These are phyloP conservation scores for Crithidia thermophila DNA, from an alignment of 208 protist genomes.

Conservation along the genomic window DNA sequence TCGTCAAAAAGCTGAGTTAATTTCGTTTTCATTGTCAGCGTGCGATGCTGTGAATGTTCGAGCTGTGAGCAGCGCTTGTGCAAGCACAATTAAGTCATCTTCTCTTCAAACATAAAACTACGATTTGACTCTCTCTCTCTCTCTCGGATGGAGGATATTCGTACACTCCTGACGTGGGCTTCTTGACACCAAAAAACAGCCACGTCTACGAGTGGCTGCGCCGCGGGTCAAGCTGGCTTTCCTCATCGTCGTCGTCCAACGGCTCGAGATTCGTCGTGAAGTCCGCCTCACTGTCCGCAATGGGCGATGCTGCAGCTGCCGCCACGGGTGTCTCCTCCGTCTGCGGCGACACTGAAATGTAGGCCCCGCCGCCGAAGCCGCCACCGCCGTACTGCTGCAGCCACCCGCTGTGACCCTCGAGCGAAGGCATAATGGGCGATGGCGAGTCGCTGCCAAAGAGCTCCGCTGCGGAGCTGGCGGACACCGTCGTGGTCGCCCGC, in stretches of 20 bases:
- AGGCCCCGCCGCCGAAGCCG: not conserved
- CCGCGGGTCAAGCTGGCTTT: not conserved
- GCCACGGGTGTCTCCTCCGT: not conserved
- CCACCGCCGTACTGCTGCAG: not conserved
- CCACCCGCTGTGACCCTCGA: not conserved
- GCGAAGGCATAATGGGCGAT: constrained; percentile 11
- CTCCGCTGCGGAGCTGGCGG: not conserved
- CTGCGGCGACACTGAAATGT: not conserved
- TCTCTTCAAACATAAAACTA: too few species aligned
- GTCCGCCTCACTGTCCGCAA: not conserved
- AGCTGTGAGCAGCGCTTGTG: too few species aligned
- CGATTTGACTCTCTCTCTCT: too few species aligned
- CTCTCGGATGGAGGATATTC: too few species aligned
- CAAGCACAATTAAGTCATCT: too few species aligned
- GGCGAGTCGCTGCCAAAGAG: constrained; percentile 3
- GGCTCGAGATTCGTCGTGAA: constrained; percentile 37
- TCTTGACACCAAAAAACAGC: too few species aligned
- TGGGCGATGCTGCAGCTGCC: not conserved
- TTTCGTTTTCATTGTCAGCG: too few species aligned
- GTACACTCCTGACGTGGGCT: too few species aligned
- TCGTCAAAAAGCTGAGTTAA: too few species aligned
- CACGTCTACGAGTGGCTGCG: not conserved
- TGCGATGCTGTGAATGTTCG: too few species aligned
- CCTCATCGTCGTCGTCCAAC: constrained; percentile 14
- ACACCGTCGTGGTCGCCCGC: not conserved